A percentile compares a stretch with the other conserved stretches of the same genome.
Evolutionary conservation across 2,329 filamentous ascomycete species (phyloP).

Genomic region (Diaporthe helianthi): DNA sequence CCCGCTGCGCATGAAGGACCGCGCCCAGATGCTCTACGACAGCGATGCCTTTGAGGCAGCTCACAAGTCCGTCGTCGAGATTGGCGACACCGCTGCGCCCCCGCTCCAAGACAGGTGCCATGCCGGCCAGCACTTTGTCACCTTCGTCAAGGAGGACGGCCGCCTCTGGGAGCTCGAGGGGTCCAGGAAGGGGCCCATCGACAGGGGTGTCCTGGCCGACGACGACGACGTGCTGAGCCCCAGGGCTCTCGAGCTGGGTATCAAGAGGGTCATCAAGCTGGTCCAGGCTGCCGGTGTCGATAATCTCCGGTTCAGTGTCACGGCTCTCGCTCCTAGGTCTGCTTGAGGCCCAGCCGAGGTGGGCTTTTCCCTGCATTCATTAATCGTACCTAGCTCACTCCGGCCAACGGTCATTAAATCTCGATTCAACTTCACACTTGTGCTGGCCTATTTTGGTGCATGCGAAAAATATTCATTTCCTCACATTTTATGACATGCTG

Average conservation of each 20-base stretch:
- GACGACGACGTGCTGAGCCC: slow-evolving; percentile 71
- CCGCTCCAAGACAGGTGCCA: slow-evolving; percentile 58
- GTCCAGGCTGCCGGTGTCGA: slow-evolving; percentile 42
- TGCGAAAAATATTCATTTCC: not conserved
- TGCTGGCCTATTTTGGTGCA: not conserved
- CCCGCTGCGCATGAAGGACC: slow-evolving; percentile 63
- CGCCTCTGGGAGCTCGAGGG: slow-evolving; percentile 84
- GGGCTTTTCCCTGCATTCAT: not conserved
- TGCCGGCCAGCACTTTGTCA: slow-evolving; percentile 79
- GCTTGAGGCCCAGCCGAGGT: not conserved
- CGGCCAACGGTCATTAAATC: not conserved
- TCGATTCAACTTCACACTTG: not conserved
- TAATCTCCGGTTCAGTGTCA: slow-evolving; percentile 49
- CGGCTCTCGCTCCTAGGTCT: slow-evolving; percentile 45
- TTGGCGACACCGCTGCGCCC: slow-evolving; percentile 73
- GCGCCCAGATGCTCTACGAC: slow-evolving; percentile 76
- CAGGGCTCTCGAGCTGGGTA: slow-evolving; percentile 68
- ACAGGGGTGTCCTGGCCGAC: slow-evolving; percentile 62
- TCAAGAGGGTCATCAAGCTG: slow-evolving; percentile 53
- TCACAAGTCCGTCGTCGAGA: slow-evolving; percentile 72
- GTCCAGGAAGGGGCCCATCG: slow-evolving; percentile 73
- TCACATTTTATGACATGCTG: not conserved
- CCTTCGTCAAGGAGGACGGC: slow-evolving; percentile 73
- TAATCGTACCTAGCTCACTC: not conserved
- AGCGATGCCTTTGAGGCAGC: slow-evolving; percentile 74